These are phyloP conservation scores for Cercospora janseana DNA, from an alignment of 2,329 filamentous ascomycete genomes.

Conservation along the genomic window DNA sequence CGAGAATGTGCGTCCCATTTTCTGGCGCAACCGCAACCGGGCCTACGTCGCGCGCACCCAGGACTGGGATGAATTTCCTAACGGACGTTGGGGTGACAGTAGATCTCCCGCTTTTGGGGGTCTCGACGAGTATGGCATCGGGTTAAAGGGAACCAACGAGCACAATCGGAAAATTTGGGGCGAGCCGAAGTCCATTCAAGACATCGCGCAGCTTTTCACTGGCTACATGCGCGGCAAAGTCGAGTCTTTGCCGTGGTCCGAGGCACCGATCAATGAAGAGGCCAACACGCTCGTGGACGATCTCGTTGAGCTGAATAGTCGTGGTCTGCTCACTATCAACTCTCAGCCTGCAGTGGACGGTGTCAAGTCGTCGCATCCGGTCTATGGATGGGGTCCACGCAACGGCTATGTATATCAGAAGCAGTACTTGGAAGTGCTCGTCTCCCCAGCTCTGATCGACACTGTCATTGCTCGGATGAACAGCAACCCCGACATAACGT, in stretches of 20 bases:
- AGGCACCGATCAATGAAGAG: slow-evolving; percentile 79
- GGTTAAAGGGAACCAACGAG: slow-evolving; percentile 90
- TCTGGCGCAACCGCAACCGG: slow-evolving; percentile 96
- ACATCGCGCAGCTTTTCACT: slow-evolving; percentile 80
- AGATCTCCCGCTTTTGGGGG: slow-evolving; percentile 95
- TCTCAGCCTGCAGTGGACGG: slow-evolving; percentile 94
- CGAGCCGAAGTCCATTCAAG: slow-evolving; percentile 72
- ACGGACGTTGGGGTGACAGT: slow-evolving; percentile 97
- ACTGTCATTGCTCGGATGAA: slow-evolving; percentile 78
- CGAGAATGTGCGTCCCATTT: slow-evolving; percentile 95
- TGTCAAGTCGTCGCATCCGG: slow-evolving; percentile 77
- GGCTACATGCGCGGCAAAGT: slow-evolving; percentile 79
- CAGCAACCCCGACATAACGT: slow-evolving; percentile 77
- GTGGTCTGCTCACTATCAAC: slow-evolving; percentile 92
- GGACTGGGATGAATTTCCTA: slow-evolving; percentile 98
- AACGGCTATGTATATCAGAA: slow-evolving; percentile 99
- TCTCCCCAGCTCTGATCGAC: slow-evolving; percentile 74
- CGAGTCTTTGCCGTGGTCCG: slow-evolving; percentile 88
- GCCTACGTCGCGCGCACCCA: slow-evolving; percentile 94
- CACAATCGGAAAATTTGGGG: slow-evolving; percentile 96
- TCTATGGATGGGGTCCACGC: slow-evolving; percentile 90
- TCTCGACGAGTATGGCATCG: slow-evolving; percentile 89
- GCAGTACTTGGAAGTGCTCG: slow-evolving; percentile 88
- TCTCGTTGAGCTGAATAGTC: slow-evolving; percentile 76
- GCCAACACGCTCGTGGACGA: slow-evolving; percentile 73